A percentile compares a stretch with the other conserved stretches of the same genome.
Conservation (phyloP, 2,329 filamentous ascomycete genomes). For the Amauroascus verrucosus region DNA sequence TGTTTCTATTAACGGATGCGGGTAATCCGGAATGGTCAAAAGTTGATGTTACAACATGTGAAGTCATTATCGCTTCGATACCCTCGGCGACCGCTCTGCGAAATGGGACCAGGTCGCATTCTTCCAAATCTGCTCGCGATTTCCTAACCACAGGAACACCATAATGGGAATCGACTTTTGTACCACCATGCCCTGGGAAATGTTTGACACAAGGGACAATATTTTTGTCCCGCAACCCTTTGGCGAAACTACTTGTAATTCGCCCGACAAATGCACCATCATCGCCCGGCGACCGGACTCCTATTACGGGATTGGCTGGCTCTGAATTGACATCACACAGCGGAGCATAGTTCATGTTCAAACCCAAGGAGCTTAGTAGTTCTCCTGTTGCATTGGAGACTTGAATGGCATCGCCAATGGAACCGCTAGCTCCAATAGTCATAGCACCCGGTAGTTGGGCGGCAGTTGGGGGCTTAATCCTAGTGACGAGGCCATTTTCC, state of each 20-base stretch:
- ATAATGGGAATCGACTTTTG: conserved; percentile 37
- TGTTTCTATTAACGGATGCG: conserved; percentile 32
- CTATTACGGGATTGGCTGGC: conserved; percentile 37
- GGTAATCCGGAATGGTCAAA: conserved; percentile 29
- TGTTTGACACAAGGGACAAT: conserved; percentile 38
- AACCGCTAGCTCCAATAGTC: conserved; percentile 35
- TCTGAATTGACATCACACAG: conserved; percentile 39
- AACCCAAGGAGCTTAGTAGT: conserved; percentile 30
- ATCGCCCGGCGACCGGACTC: conserved; percentile 36
- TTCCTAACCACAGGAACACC: conserved; percentile 35
- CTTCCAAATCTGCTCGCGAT: conserved; percentile 29
- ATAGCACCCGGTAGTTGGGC: conserved; percentile 36
- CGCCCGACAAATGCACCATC: conserved; percentile 35
- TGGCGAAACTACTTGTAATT: conserved; percentile 32
- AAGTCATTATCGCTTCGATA: conserved; percentile 38
- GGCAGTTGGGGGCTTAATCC: conserved; percentile 33
- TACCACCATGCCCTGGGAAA: conserved; percentile 39
- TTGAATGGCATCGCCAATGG: conserved; percentile 27
- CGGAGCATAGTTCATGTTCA: conserved; percentile 41
- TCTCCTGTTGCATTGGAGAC: conserved; percentile 33
- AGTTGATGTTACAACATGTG: conserved; percentile 35
- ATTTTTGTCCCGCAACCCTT: conserved; percentile 31
- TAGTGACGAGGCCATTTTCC: conserved; percentile 38
- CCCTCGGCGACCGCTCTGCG: conserved; percentile 34
- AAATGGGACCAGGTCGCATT: conserved; percentile 37